Base-by-base conservation (phyloP, 139 green algal genomes). In the Ostreobium quekettii region DNA sequence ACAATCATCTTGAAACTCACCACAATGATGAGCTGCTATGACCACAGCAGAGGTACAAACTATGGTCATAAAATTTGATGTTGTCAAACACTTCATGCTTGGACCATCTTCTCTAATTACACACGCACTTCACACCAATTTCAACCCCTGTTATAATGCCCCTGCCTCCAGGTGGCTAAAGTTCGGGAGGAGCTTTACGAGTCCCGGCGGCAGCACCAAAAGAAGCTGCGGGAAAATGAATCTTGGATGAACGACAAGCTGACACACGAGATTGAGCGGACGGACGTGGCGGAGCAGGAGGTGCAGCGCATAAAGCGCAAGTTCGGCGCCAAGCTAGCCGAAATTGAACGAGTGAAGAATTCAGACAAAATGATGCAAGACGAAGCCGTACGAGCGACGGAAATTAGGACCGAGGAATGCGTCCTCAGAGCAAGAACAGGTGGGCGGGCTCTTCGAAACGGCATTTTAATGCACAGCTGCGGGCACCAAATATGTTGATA, bases 211-310 rank as follows among this genome's bases (percentile, higher is more conserved):
- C 31, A 47, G 11, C 47, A 48, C 59, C 42, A 66, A 19, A 26
- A 11, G 19, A 11, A 53, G 19, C 42, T 53, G 19, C 15, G 19
- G 15, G 42, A 53, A 11, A 53, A 53, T 8, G 59, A 38, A 15
- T 8, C 8, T 39, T 66, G 59, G 59, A 39, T 66, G 59, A 48
- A 66, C 30, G 24, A 8, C n/a, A 66, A 66, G 24, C 26, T 66
- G n/a, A 33, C 59, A 47, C 29, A 19, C 7, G 59, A 66, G 29
- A 66, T 66, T 19, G 59, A 66, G n/a, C 8, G 59, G 29, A 66
- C 24, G 15, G 47, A 42, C 6, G 26, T 22, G n/a, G 6, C 32
- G 7, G 59, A 66, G 59, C 7, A 26, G 11, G 30, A 26, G 29
- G 29, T 66, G 59, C 24, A 66, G 7, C 7, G 59, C 8, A 66